Base-by-base conservation (phyloP, 495 filamentous ascomycete genomes). In the Beverwykella pulmonaria region DNA sequence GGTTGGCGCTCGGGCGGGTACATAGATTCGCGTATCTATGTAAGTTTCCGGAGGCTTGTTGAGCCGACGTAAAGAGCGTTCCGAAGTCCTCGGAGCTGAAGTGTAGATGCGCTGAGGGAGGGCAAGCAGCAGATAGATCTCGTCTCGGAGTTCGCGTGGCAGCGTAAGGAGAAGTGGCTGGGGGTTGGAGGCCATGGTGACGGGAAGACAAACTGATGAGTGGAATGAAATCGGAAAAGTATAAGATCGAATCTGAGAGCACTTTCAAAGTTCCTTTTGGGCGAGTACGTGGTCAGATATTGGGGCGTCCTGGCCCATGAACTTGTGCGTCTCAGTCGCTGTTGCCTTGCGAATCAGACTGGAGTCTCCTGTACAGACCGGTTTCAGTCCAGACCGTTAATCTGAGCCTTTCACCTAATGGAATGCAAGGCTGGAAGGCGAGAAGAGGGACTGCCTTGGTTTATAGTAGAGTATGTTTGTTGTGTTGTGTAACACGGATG, bases 81-180 rank as follows among this genome's bases (percentile, higher is more conserved):
- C 26, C 14, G 29, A 34, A 22, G 26, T 2, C 12, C 15, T 44
- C 4, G 54, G 30, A 36, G 25, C 48, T 9, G 67, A 60, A 23
- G 67, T 60, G 30, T 54, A 61, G 6, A 61, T 57, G 32, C 61
- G 52, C 23, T 53, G n/a, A 20, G 60, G 60, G 22, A 60, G 61
- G 54, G 55, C 14, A 3, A 69, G 48, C 23, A 29, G 29, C 9
- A 15, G 20, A 53, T 63, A 69, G 36, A 70, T 66, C 22, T 70
- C 46, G 57, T 70, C 62, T 20, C 67, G 55, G n/a, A 70, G 62
- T 46, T 70, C 67, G 7, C 61, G 61, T 23, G 67, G 67, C 8
- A 70, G 25, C 2, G 56, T 30, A 9, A 70, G 52, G 2, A 70
- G 41, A 2, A 47, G 23, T 6, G 58, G 61, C 26, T 47, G 36